Base-by-base conservation (phyloP, 495 filamentous ascomycete genomes). In the Xylaria scruposa region DNA sequence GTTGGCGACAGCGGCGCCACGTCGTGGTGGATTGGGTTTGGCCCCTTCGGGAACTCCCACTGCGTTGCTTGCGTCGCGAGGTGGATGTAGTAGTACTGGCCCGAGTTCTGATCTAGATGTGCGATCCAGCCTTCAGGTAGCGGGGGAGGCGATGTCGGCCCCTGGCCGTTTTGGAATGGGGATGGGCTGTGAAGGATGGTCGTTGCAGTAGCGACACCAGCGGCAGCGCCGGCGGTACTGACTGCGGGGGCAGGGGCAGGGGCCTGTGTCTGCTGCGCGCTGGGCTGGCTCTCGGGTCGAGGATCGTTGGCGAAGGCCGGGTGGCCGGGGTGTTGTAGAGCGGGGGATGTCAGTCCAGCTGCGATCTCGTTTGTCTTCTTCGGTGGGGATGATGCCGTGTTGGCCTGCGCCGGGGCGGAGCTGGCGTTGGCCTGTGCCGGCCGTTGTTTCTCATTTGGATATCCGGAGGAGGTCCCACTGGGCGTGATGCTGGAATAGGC, bases 51-150 rank as follows among this genome's bases (percentile, higher is more conserved):
- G 76, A 97, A 97, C 74, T 99, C 96, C 96, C 96, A 99, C 79
- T 99, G 96, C 15, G 96, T 99, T 4, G 94, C 93, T 77, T 98
- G 96, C 0, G 96, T 95, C 12, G 96, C 91, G 21, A 99, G 87
- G 79, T 99, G 97, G 73, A 99, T 99, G 78, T 99, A 99, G 78
- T 99, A 99, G 79, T 98, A 99, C 77, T 98, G 96, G 8, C 97
- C 96, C 4, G 94, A 97, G 77, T 91, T 97, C 51, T 92, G 92
- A 78, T 99, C 96, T 8, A 98, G 86, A 77, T 98, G 97, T 15
- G 97, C 95, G 78, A 98, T 98, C 96, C 96, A 99, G 12, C 97
- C 96, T 78, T 98, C 97, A 17, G 96, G 96, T 13, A 99, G 86
- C 15, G 95, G 96, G 8, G 96, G 97, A 12, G 95, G 96, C 33